Percentiles rank a stretch among this genome's conserved stretches.
Evolutionary conservation across 495 filamentous ascomycete species (phyloP).

Genomic region (Tuber calosporum): DNA sequence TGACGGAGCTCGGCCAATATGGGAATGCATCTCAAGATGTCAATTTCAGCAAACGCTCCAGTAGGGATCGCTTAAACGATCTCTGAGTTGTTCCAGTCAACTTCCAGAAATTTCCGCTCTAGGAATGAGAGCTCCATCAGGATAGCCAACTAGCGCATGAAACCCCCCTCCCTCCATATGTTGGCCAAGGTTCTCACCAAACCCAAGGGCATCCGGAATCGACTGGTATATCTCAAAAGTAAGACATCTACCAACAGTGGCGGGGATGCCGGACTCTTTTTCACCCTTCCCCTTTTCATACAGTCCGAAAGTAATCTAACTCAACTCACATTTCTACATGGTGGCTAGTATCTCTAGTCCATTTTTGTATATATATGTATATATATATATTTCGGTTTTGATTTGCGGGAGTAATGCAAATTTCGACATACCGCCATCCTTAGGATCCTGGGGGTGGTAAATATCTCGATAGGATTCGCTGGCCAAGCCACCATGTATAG

Average conservation of each 20-base stretch:
- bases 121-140: not conserved
- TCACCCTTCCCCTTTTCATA: not conserved
- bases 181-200: not conserved
- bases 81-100: slow-evolving; percentile 3
- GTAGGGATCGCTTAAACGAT: not conserved
- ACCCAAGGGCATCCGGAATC: not conserved
- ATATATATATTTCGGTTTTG: slow-evolving; percentile 4
- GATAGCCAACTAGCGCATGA: not conserved
- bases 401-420: not conserved
- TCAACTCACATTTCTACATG: not conserved
- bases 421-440: not conserved
- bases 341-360: not conserved
- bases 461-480: not conserved
- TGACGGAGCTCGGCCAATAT: not conserved
- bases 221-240: slow-evolving; percentile 4
- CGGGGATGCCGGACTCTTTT: not conserved
- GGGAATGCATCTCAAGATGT: not conserved
- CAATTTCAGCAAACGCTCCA: slow-evolving; percentile 3
- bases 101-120: slow-evolving; percentile 1
- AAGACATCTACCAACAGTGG: not conserved
- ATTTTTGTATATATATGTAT: not conserved
- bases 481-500: not conserved
- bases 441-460: not conserved
- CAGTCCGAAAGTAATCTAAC: not conserved
- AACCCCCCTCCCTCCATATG: not conserved